Evolutionary conservation across 805 yeast species (phyloP).

Genomic region (Metschnikowia picachoensis): DNA sequence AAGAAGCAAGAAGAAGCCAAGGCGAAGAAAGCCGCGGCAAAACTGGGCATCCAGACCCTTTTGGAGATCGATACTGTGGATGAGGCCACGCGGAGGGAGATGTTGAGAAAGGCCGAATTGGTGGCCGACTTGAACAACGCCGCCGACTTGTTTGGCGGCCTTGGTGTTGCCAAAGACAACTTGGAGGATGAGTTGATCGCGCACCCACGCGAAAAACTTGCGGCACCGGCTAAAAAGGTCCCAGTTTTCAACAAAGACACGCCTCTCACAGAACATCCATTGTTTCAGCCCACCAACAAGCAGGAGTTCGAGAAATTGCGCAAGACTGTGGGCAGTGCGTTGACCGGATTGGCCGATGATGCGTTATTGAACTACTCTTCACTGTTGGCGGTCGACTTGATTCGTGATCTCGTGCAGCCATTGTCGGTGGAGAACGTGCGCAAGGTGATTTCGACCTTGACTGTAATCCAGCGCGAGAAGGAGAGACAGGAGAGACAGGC

Average conservation of each 20-base stretch:
- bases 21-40: constrained; percentile 44
- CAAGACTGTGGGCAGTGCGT: constrained; percentile 61
- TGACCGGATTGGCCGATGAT: constrained; percentile 57
- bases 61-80: constrained; percentile 67
- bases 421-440: constrained; percentile 76
- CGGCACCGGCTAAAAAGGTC: constrained; percentile 30
- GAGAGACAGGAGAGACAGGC: constrained; percentile 87
- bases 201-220: constrained; percentile 50
- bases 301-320: constrained; percentile 71
- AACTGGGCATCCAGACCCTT: constrained; percentile 35
- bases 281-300: constrained; percentile 79
- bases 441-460: constrained; percentile 81
- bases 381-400: constrained; percentile 74
- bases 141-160: constrained; percentile 82
- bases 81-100: constrained; percentile 66
- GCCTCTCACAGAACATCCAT: constrained; percentile 66
- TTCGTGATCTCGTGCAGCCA: constrained; percentile 81
- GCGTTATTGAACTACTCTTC: constrained; percentile 69
- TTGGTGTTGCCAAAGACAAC: constrained; percentile 44
- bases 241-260: constrained; percentile 50
- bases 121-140: constrained; percentile 89
- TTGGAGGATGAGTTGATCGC: constrained; percentile 37
- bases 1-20: constrained; percentile 42
- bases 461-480: constrained; percentile 77
- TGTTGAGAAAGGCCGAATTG: constrained; percentile 75